Base-by-base conservation (phyloP, 345 rosid species). In the Brassica rapa region DNA sequence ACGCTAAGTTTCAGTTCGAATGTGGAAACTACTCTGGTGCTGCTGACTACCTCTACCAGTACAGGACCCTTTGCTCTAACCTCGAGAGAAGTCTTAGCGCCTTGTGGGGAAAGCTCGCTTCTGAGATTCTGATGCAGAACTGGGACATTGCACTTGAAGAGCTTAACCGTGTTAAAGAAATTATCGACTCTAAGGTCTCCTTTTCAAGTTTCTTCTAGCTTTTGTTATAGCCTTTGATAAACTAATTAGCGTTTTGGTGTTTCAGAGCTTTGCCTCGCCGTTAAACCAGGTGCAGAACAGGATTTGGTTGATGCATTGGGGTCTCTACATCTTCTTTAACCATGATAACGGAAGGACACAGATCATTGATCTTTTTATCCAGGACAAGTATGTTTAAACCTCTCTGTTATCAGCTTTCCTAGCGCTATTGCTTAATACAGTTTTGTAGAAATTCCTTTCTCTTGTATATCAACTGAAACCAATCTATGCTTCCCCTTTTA, bases 291-390 rank as follows among this genome's bases (percentile, higher is more conserved):
- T 96, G 75, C 96, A 91, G 76, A 91, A 88, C 83, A 87, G 98
- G 80, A 85, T 91, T 70, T 96, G 99, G 99, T 82, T 96, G 84
- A 96, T 96, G 99, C 97, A 96, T 80, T 96, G 99, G 99, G 91
- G 98, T 80, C 93, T 93, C 66, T 96, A 89, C 82, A 93, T 96
- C 86, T 96, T 93, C 68, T 96, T 96, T 87, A 96, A 96, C 84
- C 86, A 96, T 80, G 99, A 96, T 5, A 96, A 93, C 68, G 98
- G 98, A 84, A 90, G 91, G 85, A 91, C 98, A 32, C 95, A 79
- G 79, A 91, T 96, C 80, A 96, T 96, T 83, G 98, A 96, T 82
- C 86, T 96, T 51, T 96, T 93, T 75, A 93, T 88, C 82, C 99
- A 91, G 84, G 99, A 96, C 81, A 96, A 96, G 99, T 96, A 90